Evolutionary conservation across 2,329 filamentous ascomycete genomes (phyloP), one percentile per base, ranked within the genome.

Genomic region (Penicillium griseofulvum): DNA sequence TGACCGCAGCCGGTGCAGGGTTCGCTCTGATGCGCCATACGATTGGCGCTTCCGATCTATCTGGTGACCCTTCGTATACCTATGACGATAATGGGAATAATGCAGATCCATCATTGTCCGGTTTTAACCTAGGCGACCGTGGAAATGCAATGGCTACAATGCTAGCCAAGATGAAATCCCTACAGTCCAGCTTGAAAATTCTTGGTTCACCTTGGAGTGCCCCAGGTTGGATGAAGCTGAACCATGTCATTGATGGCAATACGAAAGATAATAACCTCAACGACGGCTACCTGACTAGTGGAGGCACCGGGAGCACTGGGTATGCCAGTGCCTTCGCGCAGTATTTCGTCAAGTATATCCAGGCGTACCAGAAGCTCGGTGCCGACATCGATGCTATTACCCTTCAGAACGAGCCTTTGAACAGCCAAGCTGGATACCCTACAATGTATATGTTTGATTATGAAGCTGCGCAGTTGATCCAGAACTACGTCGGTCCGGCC

Each of bases 141-240:
- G 73, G 73, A 22, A 70, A 58, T 6, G 68, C 69, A 2, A 75
- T 76, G 73, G 71, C 69, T 3, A 56, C 69, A 34, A 63, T 74
- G 58, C 62, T 75, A 47, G 70, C 71, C 4, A 56, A 51, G n/a
- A 75, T 75, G 69, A 71, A 70, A 38, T 58, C 66, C 0, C 54
- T 71, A 34, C 72, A 75, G 48, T 63, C 65, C 6, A 65, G 67
- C 14, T 60, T 76, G 38, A 70, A 68, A 29, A 64, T 74, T 16
- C 61, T 73, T 22, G 73, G 74, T 3, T 68, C 72, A 1, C 67
- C 72, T 1, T 76, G 74, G 74, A 69, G 67, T 14, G 66, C 68
- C 14, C 73, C 74, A 0, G 72, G 71, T 3, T 76, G 74, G 73
- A 75, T 74, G 69, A 76, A 76, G 57, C 52, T 72, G 24, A 74